Conservation (phyloP, 2,329 filamentous ascomycete genomes). For the Knoxdaviesia capensis region DNA sequence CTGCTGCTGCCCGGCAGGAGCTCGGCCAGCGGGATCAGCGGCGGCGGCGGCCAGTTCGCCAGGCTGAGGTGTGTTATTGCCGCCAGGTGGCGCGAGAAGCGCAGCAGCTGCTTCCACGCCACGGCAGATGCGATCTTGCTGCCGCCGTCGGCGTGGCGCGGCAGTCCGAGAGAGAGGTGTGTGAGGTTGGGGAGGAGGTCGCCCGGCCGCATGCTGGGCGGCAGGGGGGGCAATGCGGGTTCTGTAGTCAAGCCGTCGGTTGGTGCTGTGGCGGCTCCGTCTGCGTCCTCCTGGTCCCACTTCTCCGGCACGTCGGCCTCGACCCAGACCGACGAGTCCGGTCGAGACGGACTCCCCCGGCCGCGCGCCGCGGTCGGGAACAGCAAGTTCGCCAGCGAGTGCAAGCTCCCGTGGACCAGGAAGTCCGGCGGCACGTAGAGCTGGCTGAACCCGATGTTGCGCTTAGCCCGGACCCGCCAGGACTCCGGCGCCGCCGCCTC, state of each 20-base stretch:
- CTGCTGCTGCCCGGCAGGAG: constrained; percentile 5
- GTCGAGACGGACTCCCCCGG: too few species aligned
- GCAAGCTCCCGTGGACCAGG: too few species aligned
- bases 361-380: neutral
- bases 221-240: neutral
- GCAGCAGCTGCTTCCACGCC: constrained; percentile 39
- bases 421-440: too few species aligned
- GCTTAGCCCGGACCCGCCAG: too few species aligned
- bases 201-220: constrained; percentile 10
- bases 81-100: constrained; percentile 28
- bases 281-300: neutral
- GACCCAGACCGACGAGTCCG: too few species aligned
- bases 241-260: constrained; percentile 10
- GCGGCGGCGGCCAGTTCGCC: constrained; percentile 41
- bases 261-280: neutral
- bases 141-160: constrained; percentile 2
- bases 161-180: constrained; percentile 36
- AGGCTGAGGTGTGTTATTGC: constrained; percentile 39
- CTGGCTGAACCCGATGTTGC: too few species aligned
- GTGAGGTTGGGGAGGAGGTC: constrained; percentile 34
- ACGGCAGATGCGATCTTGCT: constrained; percentile 7
- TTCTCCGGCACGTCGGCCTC: neutral
- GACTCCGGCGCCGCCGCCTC: too few species aligned
- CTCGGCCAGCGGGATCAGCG: constrained; percentile 32
- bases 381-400: neutral